Evolutionary conservation across 2,329 filamentous ascomycete genomes (phyloP).

Genomic region (Helotiales sp.): DNA sequence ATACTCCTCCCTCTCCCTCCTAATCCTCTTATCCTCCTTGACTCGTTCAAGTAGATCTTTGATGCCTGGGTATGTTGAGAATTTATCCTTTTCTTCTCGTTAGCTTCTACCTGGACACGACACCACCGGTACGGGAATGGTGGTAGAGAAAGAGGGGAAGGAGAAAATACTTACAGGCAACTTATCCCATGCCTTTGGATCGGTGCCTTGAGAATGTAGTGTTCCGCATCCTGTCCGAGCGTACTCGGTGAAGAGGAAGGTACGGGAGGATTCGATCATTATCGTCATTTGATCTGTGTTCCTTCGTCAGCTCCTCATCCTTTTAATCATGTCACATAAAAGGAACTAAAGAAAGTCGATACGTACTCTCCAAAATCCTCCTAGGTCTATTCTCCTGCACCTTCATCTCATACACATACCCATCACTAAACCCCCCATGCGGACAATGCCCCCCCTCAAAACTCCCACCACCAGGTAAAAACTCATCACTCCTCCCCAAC

Average conservation of each 20-base stretch:
- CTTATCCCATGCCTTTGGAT: constrained; percentile 52
- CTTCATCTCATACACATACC: constrained; percentile 45
- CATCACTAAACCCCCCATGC: constrained; percentile 48
- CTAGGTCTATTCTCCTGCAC: constrained; percentile 44
- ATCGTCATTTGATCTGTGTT: constrained; percentile 47
- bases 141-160: constrained; percentile 31
- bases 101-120: background rate
- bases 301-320: constrained; percentile 42
- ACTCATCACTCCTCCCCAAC: constrained; percentile 44
- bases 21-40: constrained; percentile 19
- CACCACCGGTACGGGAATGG: too few relatives aligned
- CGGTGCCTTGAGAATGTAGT: constrained; percentile 38
- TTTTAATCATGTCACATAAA: background rate
- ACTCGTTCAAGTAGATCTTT: constrained; percentile 20
- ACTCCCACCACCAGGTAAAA: constrained; percentile 47
- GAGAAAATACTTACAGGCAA: constrained; percentile 46
- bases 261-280: constrained; percentile 51
- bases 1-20: constrained; percentile 19
- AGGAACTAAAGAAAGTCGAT: background rate
- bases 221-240: constrained; percentile 40
- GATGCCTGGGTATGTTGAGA: constrained; percentile 22
- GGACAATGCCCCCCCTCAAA: constrained; percentile 38
- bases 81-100: constrained; percentile 18
- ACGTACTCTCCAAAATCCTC: constrained; percentile 41
- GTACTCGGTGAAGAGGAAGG: constrained; percentile 59